phyloP scores from a whole-genome alignment of 768 basidiomycete species.

The Xerocomus spinulosus region DNA sequence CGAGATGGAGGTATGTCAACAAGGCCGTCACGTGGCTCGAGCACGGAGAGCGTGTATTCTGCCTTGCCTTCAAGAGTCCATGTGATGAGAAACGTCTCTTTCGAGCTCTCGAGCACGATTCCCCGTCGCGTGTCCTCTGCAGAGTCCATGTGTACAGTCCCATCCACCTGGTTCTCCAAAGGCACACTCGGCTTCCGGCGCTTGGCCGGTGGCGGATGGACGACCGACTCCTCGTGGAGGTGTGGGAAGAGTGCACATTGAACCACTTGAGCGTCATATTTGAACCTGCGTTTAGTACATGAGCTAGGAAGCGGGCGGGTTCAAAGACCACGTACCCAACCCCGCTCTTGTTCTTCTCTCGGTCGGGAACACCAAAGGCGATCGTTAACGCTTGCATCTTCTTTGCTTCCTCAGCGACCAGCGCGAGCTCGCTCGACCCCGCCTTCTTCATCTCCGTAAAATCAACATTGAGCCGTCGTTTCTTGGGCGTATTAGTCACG shows the following conservation, averaged over 20 bases:
- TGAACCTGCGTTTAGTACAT: constrained; percentile 37
- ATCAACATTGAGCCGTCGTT: constrained; percentile 21
- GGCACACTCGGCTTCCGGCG: constrained; percentile 24
- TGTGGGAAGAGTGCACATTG: constrained; percentile 43
- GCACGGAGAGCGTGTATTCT: constrained; percentile 18
- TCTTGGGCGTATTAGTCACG: constrained; percentile 35
- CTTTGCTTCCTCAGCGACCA: constrained; percentile 36
- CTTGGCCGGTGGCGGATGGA: constrained; percentile 18
- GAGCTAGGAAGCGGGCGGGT: constrained; percentile 1
- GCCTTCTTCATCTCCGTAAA: constrained; percentile 20
- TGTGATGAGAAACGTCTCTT: constrained; percentile 22
- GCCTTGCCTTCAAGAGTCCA: constrained; percentile 7
- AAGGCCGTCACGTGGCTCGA: constrained; percentile 1
- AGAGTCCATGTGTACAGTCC: constrained; percentile 7
- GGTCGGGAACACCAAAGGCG: constrained; percentile 40
- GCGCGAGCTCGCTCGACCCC: constrained; percentile 18
- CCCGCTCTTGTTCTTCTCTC: constrained; percentile 31
- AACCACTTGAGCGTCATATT: constrained; percentile 45
- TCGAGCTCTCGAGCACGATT: constrained; percentile 23
- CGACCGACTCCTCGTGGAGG: constrained; percentile 11
- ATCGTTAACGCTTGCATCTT: constrained; percentile 44
- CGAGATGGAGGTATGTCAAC: not conserved
- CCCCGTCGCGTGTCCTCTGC: constrained; percentile 11
- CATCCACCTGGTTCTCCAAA: constrained; percentile 7
- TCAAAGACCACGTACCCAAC: constrained; percentile 38